Evolutionary conservation across 2,329 filamentous ascomycete genomes (phyloP), one percentile per base, ranked within the genome.

Genomic region (Coniochaeta sp.): DNA sequence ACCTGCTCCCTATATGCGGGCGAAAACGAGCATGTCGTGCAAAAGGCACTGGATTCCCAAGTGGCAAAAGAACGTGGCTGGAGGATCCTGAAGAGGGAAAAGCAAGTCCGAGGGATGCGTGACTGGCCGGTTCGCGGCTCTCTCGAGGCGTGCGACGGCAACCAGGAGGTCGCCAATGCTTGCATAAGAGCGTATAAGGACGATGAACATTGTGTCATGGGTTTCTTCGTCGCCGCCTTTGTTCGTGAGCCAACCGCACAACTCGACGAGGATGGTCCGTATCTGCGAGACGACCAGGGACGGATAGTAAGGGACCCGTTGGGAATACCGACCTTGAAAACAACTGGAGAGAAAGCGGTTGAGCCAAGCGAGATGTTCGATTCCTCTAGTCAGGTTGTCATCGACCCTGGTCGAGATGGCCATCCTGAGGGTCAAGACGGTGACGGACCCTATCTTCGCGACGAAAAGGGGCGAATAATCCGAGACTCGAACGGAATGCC

Each of bases 201-300:
- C 28, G 91, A 93, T 66, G 87, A 87, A 11, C 84, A 89, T 64
- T 91, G 92, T 0, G 90, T 93, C 0, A 96, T 97, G 84, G 93
- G 95, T 0, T 98, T 99, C 74, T 99, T 99, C 67, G 90, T 97
- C 22, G 91, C 86, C n/a, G 91, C 83, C 0, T 96, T 99, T 73
- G 82, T 91, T 3, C 80, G 90, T 59, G 83, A 89, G 7, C 54
- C 54, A 4, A n/a, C 54, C 17, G 6, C 12, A 24, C 16, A 16
- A 16, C 5, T 7, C 24, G 67, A 66, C 43, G 65, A 58, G 11
- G 65, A 68, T 7, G 69, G 70, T 1, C 68, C 69, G n/a, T 69
- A 69, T 58, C 59, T 69, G 11, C 66, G 71, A 54, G 69, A 70
- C 57, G 66, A 64, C 4, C 58, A 68, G 24, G 70, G 71, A 5